Conservation (phyloP, 1,139 yeast species). For the Candida sojae region DNA sequence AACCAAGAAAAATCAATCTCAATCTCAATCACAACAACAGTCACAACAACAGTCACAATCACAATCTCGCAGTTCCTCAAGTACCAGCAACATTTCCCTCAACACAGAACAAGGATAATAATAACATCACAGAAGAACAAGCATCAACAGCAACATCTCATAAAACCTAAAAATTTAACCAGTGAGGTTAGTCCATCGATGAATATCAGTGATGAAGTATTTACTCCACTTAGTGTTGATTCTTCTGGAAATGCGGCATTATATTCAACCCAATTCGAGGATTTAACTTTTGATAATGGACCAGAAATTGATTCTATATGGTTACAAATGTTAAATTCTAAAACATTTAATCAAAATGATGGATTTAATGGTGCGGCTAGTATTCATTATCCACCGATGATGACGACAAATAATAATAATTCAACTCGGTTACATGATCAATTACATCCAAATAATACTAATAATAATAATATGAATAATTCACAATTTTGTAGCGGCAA, state of each 20-base stretch:
- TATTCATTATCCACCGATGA: neutral
- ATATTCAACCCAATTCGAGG: constrained; percentile 16
- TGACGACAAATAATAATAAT: neutral
- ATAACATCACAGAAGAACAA: too few species aligned
- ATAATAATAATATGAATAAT: neutral
- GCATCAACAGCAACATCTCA: neutral
- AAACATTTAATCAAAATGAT: constrained; percentile 8
- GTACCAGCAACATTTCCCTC: neutral
- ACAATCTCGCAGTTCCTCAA: neutral
- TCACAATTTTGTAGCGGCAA: neutral
- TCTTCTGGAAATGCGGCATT: constrained; percentile 10
- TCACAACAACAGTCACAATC: neutral
- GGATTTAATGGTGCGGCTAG: constrained; percentile 4
- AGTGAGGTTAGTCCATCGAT: constrained; percentile 6
- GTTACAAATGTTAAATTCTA: constrained; percentile 31
- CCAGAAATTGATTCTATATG: constrained; percentile 42
- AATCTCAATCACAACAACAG: neutral
- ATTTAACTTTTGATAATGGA: constrained; percentile 27
- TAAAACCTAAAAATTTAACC: neutral
- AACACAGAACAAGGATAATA: neutral
- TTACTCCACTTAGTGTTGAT: constrained; percentile 10
- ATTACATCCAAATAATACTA: neutral
- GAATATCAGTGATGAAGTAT: constrained; percentile 14
- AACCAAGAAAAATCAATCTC: neutral
- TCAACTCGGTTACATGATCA: too few species aligned